Conservation (phyloP, 352 stramenopile genomes). For the Phytophthora citricola region DNA sequence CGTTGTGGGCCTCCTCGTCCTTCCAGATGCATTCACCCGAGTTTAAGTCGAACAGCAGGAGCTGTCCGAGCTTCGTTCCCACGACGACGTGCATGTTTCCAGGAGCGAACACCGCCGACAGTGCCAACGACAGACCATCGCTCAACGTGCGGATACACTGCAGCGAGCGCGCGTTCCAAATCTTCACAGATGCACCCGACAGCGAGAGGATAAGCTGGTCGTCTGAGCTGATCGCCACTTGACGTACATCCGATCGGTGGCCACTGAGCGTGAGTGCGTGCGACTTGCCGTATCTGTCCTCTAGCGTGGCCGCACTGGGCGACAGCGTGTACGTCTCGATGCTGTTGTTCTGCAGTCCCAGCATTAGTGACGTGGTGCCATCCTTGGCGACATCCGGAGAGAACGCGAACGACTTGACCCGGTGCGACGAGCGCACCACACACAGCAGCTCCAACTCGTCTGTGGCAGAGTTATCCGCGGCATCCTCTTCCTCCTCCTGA, state of each 20-base stretch:
- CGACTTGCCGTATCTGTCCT: slow-evolving; percentile 69
- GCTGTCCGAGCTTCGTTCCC: slow-evolving; percentile 96
- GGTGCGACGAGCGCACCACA: slow-evolving; percentile 84
- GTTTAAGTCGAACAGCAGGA: slow-evolving; percentile 95
- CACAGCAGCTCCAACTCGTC: slow-evolving; percentile 90
- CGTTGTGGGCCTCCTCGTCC: slow-evolving; percentile 89
- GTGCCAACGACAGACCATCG: slow-evolving; percentile 81
- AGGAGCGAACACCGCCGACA: slow-evolving; percentile 96
- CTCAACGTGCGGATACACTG: slow-evolving; percentile 92
- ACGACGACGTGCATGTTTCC: slow-evolving; percentile 97
- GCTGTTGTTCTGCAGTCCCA: slow-evolving; percentile 92
- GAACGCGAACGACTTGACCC: slow-evolving; percentile 90
- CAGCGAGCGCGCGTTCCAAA: slow-evolving; percentile 92
- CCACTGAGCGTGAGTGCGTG: slow-evolving; percentile 82
- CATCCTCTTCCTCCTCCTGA: slow-evolving; percentile 56
- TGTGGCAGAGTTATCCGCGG: slow-evolving; percentile 67
- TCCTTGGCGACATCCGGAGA: slow-evolving; percentile 85
- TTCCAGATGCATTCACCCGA: slow-evolving; percentile 94
- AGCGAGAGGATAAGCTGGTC: slow-evolving; percentile 92
- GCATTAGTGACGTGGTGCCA: slow-evolving; percentile 80
- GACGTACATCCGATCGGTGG: slow-evolving; percentile 93
- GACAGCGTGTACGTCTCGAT: slow-evolving; percentile 90
- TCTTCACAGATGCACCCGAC: slow-evolving; percentile 88
- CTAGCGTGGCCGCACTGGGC: slow-evolving; percentile 62
- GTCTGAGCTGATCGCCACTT: slow-evolving; percentile 88